Base-by-base conservation (phyloP, 768 basidiomycete species). In the Hericium erinaceus region DNA sequence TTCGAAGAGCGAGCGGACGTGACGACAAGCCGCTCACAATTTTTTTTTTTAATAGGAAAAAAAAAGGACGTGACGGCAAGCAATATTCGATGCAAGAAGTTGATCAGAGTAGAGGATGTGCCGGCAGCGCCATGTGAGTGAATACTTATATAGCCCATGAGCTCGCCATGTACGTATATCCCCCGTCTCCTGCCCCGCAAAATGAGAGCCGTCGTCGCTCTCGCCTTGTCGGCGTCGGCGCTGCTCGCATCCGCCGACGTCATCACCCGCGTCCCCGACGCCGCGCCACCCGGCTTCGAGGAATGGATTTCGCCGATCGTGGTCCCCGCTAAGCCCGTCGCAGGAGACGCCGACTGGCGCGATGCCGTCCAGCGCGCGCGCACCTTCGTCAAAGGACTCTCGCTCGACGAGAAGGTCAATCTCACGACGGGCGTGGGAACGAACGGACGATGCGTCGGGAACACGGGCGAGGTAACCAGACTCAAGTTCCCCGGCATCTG, bases 371-470 rank as follows among this genome's bases (percentile, higher is more conserved):
- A 33, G 52, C 26, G 56, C 54, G 22, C 58, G 62, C 18, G 49
- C 44, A n/a, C 57, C 64, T 7, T 55, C 56, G 28, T 56, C 54
- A 20, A 26, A 39, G 52, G 55, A 11, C 56, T 58, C 15, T 54
- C 62, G 18, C 60, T 61, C 16, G 60, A 63, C 33, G 46, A 63
- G 39, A 63, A 63, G 48, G 62, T 63, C 12, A 63, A 61, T 39
- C n/a, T 63, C 49, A 59, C 60, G 16, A 61, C 62, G 1, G 60
- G 62, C 2, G 57, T 63, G 1, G 83, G 83, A n/a, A 64, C 64
- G 65, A 70, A 69, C 55, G 87, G 87, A 1, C 78, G 74, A 2
- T 91, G 89, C 66, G 85, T 90, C 12, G 89, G 70, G 22, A 88
- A 88, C 64, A 87, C 78, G 8, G 75, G 67, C 12, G 57, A 70